Base-by-base conservation (phyloP, 306 rosid species). In the Fragaria vesca region DNA sequence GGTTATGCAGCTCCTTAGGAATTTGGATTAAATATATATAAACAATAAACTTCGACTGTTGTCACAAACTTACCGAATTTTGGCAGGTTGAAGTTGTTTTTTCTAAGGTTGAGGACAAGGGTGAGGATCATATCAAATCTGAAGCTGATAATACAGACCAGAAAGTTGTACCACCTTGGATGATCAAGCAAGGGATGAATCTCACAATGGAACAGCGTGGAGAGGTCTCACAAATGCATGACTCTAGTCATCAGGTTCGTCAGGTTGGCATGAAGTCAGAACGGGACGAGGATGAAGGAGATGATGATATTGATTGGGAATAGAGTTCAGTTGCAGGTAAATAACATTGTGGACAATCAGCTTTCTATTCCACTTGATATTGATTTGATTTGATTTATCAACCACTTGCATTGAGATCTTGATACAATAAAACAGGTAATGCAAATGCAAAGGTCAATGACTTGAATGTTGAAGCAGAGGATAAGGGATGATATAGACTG, bases 161-260 rank as follows among this genome's bases (percentile, higher is more conserved):
- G 78, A 93, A 93, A 83, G 93, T 93, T 69, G 84, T 92, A 83
- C 98, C 98, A 13, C 97, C 97, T 75, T 94, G 98, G 98, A 94
- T 94, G 98, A 91, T 90, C 84, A 91, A 85, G 83, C 82, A 89
- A 80, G 94, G 93, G 72, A 91, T 94, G 98, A 87, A 72, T 78
- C 94, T 94, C 68, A 92, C 97, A 5, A 90, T 88, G 83, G 94
- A 89, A 82, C 98, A 92, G 13, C 93, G 91, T 5, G 97, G 96
- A 80, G 97, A 87, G 79, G 80, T 82, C 21, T 16, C 69, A 34
- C 42, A 16, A 34, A 34, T 2, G 21, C 21, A 65, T 0, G 6
- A 34, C n/a, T 34, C 69, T 2, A 2, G 21, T 34, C 46, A 52
- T 75, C 90, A 34, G 69, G 45, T 32, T 34, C 69, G 91, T 62